phyloP scores from a whole-genome alignment of 176 grass and related monocot genomes.

The Hordeum vulgare region MorexV3_pseudomolecules_assembly NC_058524.1:188620012-188620511 shows the following conservation, averaged over 20 bases:
- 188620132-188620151: conserved; percentile 54
- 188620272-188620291: conserved; percentile 36
- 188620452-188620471: conserved; percentile 43
- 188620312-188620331: conserved; percentile 61
- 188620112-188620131: conserved; percentile 47
- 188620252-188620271: conserved; percentile 61
- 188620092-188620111: conserved; percentile 38
- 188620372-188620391: conserved; percentile 55
- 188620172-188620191: conserved; percentile 57
- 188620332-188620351: conserved; percentile 39
- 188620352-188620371: conserved; percentile 52
- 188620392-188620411: conserved; percentile 72
- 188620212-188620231: conserved; percentile 40
- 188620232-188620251: conserved; percentile 53
- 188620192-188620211: conserved; percentile 43
- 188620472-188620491: conserved; percentile 63
- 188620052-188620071: conserved; percentile 60
- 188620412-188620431: conserved; percentile 94
- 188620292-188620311: conserved; percentile 37
- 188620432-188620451: conserved; percentile 55
- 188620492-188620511: conserved; percentile 72
- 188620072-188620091: conserved; percentile 42
- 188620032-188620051: conserved; percentile 38
- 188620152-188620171: conserved; percentile 20
- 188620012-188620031: conserved; percentile 43